Conservation (phyloP, 2,329 filamentous ascomycete species). For the Fonsecaea multimorphosa region DNA sequence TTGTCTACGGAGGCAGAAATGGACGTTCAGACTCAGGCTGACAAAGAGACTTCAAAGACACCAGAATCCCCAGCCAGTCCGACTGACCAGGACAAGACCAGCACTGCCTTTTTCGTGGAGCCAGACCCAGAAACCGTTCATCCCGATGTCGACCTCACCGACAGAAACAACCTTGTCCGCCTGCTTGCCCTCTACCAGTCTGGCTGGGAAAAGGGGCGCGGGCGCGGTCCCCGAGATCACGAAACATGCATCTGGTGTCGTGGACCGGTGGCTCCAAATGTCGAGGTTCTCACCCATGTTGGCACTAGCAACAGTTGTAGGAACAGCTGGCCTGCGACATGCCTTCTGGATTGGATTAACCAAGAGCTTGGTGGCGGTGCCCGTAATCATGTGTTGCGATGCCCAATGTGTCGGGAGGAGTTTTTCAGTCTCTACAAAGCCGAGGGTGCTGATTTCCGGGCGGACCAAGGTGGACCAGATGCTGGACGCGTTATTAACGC, state of each 20-base stretch:
- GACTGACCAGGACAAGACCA: not conserved
- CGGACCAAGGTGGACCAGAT: constrained; percentile 10
- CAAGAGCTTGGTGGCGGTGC: constrained; percentile 15
- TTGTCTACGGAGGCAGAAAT: not conserved
- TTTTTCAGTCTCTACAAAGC: constrained; percentile 4
- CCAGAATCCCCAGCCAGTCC: not conserved
- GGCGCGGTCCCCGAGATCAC: constrained; percentile 28
- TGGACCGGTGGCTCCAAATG: constrained; percentile 19
- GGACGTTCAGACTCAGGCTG: not conserved
- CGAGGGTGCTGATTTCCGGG: constrained; percentile 1
- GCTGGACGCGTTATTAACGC: not conserved
- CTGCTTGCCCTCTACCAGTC: constrained; percentile 20
- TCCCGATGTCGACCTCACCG: constrained; percentile 20
- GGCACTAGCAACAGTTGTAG: constrained; percentile 20
- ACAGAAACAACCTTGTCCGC: constrained; percentile 20
- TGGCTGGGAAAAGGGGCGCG: constrained; percentile 24
- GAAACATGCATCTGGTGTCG: constrained; percentile 29
- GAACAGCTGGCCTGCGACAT: constrained; percentile 29
- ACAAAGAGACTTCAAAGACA: not conserved
- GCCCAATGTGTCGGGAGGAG: constrained; percentile 27
- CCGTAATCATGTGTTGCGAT: constrained; percentile 6
- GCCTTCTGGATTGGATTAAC: constrained; percentile 23
- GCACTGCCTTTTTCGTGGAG: constrained; percentile 2
- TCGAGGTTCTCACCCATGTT: constrained; percentile 29
- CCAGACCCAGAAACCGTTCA: constrained; percentile 19